These are phyloP conservation scores for Pleoardoris graminearum DNA, from an alignment of 2,329 filamentous ascomycete genomes.

Conservation along the genomic window DNA sequence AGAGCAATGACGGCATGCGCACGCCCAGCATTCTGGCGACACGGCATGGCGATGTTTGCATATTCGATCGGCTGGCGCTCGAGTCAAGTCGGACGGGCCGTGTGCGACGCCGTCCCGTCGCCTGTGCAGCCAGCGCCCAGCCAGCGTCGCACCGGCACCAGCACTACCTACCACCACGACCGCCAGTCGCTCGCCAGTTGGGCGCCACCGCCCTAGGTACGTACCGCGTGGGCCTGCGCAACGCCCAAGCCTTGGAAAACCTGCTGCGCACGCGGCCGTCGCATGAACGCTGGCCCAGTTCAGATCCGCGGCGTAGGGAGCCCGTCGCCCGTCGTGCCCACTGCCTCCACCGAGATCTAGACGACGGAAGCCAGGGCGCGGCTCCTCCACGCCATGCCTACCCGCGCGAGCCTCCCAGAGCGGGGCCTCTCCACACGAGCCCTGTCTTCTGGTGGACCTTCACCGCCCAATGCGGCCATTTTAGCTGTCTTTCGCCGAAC, in stretches of 20 bases:
- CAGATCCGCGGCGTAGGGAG: neutral
- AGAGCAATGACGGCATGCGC: neutral
- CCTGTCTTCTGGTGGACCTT: constrained; percentile 15
- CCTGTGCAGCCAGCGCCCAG: too few relatives aligned
- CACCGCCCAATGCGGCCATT: constrained; percentile 23
- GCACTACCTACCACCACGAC: constrained; percentile 17
- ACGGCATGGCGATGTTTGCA: constrained; percentile 5
- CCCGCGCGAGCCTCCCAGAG: constrained; percentile 23
- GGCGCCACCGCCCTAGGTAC: too few relatives aligned
- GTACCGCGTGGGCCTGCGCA: constrained; percentile 2
- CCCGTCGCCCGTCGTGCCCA: too few relatives aligned
- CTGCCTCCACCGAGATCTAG: too few relatives aligned
- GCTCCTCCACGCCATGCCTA: constrained; percentile 23
- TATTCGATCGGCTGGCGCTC: constrained; percentile 5
- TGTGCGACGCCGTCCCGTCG: too few relatives aligned
- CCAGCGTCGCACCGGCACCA: neutral
- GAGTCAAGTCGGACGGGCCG: too few relatives aligned
- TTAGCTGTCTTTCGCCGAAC: constrained; percentile 25
- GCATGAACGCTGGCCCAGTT: too few relatives aligned
- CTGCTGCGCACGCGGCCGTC: constrained; percentile 16
- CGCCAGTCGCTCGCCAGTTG: too few relatives aligned
- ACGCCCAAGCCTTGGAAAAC: constrained; percentile 14
- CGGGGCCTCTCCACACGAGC: constrained; percentile 14
- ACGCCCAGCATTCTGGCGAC: neutral
- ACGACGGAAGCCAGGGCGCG: constrained; percentile 20